Conservation (phyloP, 352 stramenopile species). For the Phytophthora fragariae region DNA sequence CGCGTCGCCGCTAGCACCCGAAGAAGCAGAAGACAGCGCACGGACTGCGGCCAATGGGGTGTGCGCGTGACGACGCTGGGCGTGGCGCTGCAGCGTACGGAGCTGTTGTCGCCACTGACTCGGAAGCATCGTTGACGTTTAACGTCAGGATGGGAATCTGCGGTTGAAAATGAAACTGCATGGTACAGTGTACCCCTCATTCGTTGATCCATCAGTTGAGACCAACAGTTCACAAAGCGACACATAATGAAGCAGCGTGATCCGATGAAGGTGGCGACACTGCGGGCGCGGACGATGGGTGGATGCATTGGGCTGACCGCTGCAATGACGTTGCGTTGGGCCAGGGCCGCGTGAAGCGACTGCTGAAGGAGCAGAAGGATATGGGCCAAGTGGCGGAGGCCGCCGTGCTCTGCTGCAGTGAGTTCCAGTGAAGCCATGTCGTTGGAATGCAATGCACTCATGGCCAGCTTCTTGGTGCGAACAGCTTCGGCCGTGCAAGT, state of each 20-base stretch:
- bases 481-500: slow-evolving; percentile 62
- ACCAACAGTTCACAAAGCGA: slow-evolving; percentile 11
- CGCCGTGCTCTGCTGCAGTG: slow-evolving; percentile 57
- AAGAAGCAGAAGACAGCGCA: slow-evolving; percentile 14
- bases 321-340: not conserved
- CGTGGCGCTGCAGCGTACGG: slow-evolving; percentile 22
- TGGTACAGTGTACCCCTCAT: not conserved
- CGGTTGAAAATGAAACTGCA: not conserved
- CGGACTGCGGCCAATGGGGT: slow-evolving; percentile 7
- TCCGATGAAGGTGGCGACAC: slow-evolving; percentile 58
- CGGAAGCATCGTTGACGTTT: slow-evolving; percentile 15
- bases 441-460: not conserved
- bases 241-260: slow-evolving; percentile 49
- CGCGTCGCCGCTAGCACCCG: slow-evolving; percentile 36
- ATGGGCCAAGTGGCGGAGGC: slow-evolving; percentile 74
- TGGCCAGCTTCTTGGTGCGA: not conserved
- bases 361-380: slow-evolving; percentile 73
- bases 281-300: too few relatives aligned
- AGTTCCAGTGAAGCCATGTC: slow-evolving; percentile 14
- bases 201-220: not conserved
- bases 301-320: slow-evolving; percentile 2
- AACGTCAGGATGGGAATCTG: slow-evolving; percentile 3
- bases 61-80: slow-evolving; percentile 10
- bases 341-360: slow-evolving; percentile 69
- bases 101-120: slow-evolving; percentile 20